Evolutionary conservation across 257 asterid species (phyloP).

Genomic region (Solanum okadae): DNA sequence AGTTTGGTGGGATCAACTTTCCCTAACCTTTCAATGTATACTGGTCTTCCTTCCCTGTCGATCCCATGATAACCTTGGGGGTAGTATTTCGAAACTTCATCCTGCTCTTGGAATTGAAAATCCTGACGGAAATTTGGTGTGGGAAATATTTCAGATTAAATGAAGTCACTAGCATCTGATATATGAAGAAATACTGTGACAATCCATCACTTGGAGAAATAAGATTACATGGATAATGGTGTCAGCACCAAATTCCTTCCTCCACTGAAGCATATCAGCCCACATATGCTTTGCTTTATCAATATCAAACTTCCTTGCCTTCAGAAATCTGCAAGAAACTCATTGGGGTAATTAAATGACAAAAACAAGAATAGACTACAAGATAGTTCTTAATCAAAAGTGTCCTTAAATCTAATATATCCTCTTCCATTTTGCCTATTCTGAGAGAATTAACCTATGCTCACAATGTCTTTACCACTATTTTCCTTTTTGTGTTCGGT

Average conservation of each 20-base stretch:
- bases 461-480: not conserved
- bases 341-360: not conserved
- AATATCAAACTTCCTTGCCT: conserved; percentile 74
- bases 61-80: conserved; percentile 89
- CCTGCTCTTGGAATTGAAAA: conserved; percentile 62
- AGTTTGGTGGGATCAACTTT: conserved; percentile 73
- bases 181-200: not conserved
- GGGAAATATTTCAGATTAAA: not conserved
- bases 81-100: conserved; percentile 61
- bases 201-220: not conserved
- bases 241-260: conserved; percentile 71
- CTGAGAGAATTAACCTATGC: not conserved
- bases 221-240: conserved; percentile 45
- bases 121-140: conserved; percentile 33
- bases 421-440: not conserved
- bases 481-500: not conserved
- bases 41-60: conserved; percentile 81
- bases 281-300: conserved; percentile 79
- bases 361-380: not conserved
- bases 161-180: not conserved
- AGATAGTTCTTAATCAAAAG: not conserved
- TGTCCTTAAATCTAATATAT: not conserved
- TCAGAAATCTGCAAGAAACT: conserved; percentile 50
- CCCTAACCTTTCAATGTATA: conserved; percentile 80
- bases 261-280: conserved; percentile 91